Conservation (phyloP, 73 alveolate species). For the Strombidium stylifer region DNA sequence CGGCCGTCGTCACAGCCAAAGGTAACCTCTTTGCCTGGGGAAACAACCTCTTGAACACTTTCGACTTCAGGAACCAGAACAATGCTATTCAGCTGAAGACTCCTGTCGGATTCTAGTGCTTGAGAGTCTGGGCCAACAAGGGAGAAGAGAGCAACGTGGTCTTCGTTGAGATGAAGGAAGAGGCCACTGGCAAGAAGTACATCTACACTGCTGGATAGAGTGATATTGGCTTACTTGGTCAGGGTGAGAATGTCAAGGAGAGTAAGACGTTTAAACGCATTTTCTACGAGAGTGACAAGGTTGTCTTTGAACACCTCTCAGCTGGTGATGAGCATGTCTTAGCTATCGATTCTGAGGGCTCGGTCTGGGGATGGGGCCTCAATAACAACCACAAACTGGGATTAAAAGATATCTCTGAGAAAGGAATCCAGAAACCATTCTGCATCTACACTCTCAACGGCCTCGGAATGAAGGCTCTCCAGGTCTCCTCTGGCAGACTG, state of each 20-base stretch:
- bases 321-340: constrained; percentile 33
- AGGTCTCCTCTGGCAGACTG: constrained; percentile 1
- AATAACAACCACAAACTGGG: constrained; percentile 34
- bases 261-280: constrained; percentile 11
- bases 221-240: constrained; percentile 47
- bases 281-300: not conserved
- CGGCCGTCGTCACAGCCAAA: constrained; percentile 33
- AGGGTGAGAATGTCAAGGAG: constrained; percentile 33
- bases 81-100: constrained; percentile 27
- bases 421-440: no score
- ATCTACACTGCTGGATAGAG: constrained; percentile 54
- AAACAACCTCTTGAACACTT: constrained; percentile 28
- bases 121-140: constrained; percentile 10
- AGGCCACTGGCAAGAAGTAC: constrained; percentile 16
- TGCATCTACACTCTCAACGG: no score
- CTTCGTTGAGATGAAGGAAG: constrained; percentile 13
- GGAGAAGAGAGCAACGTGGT: constrained; percentile 31
- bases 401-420: constrained; percentile 10
- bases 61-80: constrained; percentile 30
- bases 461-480: constrained; percentile 5
- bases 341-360: constrained; percentile 46
- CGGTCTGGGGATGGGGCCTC: constrained; percentile 59
- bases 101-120: constrained; percentile 13
- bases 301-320: constrained; percentile 28
- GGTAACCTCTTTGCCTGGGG: constrained; percentile 58